Percentiles rank a stretch among this genome's conserved stretches.
Evolutionary conservation across 2,329 filamentous ascomycete genomes (phyloP).

Genomic region (Aspergillus nomiae): DNA sequence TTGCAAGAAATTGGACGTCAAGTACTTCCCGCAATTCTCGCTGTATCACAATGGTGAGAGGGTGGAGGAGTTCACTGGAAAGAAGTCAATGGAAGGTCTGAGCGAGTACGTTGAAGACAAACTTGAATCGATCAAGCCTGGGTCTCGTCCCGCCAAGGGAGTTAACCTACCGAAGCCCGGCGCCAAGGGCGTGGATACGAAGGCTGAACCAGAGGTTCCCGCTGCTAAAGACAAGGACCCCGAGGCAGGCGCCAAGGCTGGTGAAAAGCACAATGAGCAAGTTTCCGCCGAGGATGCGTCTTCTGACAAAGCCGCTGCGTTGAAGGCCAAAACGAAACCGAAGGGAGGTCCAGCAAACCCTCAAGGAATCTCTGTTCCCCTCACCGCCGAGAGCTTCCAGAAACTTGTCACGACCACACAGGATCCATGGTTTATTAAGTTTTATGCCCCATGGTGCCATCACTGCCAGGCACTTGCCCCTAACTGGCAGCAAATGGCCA

Average conservation of each 20-base stretch:
- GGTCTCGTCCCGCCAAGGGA: slow-evolving; percentile 69
- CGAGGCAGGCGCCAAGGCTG: slow-evolving; percentile 40
- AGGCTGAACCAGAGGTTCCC: slow-evolving; percentile 39
- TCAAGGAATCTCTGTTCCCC: slow-evolving; percentile 70
- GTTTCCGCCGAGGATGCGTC: slow-evolving; percentile 22
- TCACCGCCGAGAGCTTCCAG: slow-evolving; percentile 86
- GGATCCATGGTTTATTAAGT: slow-evolving; percentile 98
- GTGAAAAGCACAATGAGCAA: slow-evolving; percentile 46
- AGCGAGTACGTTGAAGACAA: slow-evolving; percentile 73
- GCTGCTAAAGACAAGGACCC: slow-evolving; percentile 47
- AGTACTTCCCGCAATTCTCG: slow-evolving; percentile 73
- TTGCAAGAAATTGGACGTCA: slow-evolving; percentile 69
- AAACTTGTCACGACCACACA: slow-evolving; percentile 80
- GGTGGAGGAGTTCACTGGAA: slow-evolving; percentile 65
- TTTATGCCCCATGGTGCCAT: slow-evolving; percentile 95
- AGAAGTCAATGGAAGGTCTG: slow-evolving; percentile 66
- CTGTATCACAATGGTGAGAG: slow-evolving; percentile 78
- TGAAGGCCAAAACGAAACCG: slow-evolving; percentile 53
- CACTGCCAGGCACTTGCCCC: slow-evolving; percentile 94
- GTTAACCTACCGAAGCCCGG: slow-evolving; percentile 72
- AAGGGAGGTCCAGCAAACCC: slow-evolving; percentile 67
- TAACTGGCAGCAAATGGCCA: slow-evolving; percentile 84
- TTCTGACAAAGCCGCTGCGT: slow-evolving; percentile 39
- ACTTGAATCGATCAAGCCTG: slow-evolving; percentile 77
- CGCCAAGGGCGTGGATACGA: slow-evolving; percentile 54